Conservation (phyloP, 2,329 filamentous ascomycete genomes). For the Trichoderma koningiopsis region DNA sequence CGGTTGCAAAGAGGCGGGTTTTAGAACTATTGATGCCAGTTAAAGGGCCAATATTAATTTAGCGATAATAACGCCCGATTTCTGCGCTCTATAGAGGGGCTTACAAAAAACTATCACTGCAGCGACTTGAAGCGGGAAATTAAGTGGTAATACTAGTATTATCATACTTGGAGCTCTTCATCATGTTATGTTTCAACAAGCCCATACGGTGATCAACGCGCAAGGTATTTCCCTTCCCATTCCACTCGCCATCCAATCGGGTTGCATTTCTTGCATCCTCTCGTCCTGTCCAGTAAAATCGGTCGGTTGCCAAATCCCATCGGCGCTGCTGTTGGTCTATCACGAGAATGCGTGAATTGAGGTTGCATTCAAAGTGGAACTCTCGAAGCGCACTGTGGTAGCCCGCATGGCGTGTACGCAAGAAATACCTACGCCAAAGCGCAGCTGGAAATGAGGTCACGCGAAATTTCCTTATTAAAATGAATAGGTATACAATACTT, state of each 20-base stretch:
- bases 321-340: background rate
- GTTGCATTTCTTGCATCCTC: background rate
- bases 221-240: background rate
- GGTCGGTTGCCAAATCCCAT: background rate
- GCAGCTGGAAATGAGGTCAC: background rate
- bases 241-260: background rate
- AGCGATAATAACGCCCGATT: background rate
- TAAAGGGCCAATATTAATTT: background rate
- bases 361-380: constrained; percentile 16
- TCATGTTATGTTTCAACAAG: background rate
- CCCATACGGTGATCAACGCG: background rate
- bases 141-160: background rate
- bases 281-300: background rate
- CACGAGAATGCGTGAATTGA: background rate
- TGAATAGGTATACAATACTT: background rate
- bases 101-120: background rate
- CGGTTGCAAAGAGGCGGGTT: background rate
- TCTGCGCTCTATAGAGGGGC: background rate
- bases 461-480: background rate
- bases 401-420: background rate
- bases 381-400: background rate
- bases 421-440: background rate
- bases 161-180: background rate
- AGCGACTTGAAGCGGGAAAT: background rate
- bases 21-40: background rate